phyloP scores from a whole-genome alignment of 805 yeast species.

The Candida lessepsii region DNA sequence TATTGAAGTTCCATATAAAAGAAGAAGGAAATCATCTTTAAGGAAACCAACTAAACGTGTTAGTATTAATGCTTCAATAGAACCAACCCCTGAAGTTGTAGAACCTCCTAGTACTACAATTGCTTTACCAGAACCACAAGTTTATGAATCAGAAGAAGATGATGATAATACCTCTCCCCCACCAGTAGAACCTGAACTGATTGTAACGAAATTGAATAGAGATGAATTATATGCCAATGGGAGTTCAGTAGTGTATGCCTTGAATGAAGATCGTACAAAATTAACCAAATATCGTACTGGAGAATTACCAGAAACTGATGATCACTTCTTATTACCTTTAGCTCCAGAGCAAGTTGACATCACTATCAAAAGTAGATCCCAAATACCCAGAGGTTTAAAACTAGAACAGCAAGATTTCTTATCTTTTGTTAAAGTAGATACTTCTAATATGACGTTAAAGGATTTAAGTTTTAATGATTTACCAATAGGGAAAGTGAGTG shows the following conservation, averaged over 20 bases:
- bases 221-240: slow-evolving; percentile 12
- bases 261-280: slow-evolving; percentile 29
- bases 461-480: slow-evolving; percentile 68
- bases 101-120: slow-evolving; percentile 10
- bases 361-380: slow-evolving; percentile 27
- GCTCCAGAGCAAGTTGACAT: slow-evolving; percentile 40
- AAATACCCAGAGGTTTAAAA: slow-evolving; percentile 38
- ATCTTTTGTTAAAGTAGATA: slow-evolving; percentile 48
- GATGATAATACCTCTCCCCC: too few relatives aligned
- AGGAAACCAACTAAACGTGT: slow-evolving; percentile 15
- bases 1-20: slow-evolving; percentile 38
- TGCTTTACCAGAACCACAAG: slow-evolving; percentile 4
- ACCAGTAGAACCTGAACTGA: neutral
- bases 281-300: slow-evolving; percentile 29
- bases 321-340: slow-evolving; percentile 23
- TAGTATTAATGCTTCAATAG: slow-evolving; percentile 11
- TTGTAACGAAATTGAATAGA: slow-evolving; percentile 8
- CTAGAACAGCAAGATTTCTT: slow-evolving; percentile 38
- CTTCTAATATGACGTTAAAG: slow-evolving; percentile 57
- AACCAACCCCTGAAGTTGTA: slow-evolving; percentile 2
- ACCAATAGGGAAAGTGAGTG: slow-evolving; percentile 65
- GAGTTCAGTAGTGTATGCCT: slow-evolving; percentile 25
- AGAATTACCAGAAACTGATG: neutral
- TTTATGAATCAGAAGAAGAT: slow-evolving; percentile 10
- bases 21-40: slow-evolving; percentile 30